These are phyloP conservation scores for Clonostachys solani DNA, from an alignment of 2,329 filamentous ascomycete species.

Conservation along the genomic window DNA sequence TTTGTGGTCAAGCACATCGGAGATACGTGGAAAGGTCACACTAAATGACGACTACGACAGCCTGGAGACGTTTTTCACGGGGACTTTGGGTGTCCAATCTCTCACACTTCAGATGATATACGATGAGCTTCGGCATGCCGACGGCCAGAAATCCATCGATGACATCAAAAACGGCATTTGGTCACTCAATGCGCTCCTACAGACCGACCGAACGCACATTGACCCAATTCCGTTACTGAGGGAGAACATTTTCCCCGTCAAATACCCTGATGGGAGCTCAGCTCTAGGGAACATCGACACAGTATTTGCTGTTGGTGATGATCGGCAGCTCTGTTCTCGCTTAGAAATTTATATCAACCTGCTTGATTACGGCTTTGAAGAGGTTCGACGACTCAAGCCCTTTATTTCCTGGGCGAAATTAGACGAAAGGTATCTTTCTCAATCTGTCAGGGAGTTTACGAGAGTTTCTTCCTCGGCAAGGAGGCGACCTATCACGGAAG, in stretches of 20 bases:
- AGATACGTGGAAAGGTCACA: constrained; percentile 9
- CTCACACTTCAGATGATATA: neutral
- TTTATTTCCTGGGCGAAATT: constrained; percentile 27
- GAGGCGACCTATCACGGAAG: too few relatives aligned
- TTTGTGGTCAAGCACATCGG: constrained; percentile 15
- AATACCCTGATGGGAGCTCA: constrained; percentile 8
- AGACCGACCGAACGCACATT: neutral
- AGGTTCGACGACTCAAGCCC: constrained; percentile 17
- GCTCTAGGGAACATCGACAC: constrained; percentile 6
- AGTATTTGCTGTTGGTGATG: constrained; percentile 27
- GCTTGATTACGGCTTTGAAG: constrained; percentile 26
- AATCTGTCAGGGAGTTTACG: constrained; percentile 19
- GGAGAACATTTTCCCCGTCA: constrained; percentile 13
- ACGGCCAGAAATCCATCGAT: neutral
- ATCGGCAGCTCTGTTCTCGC: constrained; percentile 12
- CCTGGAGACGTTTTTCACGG: constrained; percentile 12
- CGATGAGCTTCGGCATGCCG: neutral
- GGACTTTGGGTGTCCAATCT: constrained; percentile 5
- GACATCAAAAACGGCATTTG: neutral
- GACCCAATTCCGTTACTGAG: neutral
- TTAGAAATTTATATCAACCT: constrained; percentile 21
- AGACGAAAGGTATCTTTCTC: constrained; percentile 22
- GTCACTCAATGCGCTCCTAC: neutral
- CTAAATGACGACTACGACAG: constrained; percentile 12
- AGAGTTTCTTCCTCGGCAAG: too few relatives aligned